Evolutionary conservation across 2,329 filamentous ascomycete species (phyloP).

Genomic region (Fusarium tuaranense): DNA sequence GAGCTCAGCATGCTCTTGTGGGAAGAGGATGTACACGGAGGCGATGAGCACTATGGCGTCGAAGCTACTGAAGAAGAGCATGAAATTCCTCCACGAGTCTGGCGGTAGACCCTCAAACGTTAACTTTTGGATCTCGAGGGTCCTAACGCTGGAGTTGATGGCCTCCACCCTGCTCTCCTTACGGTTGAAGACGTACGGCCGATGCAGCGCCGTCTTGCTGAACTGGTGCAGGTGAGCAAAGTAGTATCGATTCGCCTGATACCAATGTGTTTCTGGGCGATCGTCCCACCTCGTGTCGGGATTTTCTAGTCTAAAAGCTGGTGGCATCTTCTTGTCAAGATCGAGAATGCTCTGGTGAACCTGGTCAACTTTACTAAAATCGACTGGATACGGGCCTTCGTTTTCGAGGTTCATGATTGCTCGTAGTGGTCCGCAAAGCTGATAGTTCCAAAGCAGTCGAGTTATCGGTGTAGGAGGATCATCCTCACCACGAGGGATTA

Average conservation of each 20-base stretch:
- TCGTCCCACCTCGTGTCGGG: slow-evolving; percentile 69
- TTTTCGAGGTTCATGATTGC: slow-evolving; percentile 68
- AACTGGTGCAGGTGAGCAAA: slow-evolving; percentile 64
- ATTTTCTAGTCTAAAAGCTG: slow-evolving; percentile 65
- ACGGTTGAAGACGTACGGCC: slow-evolving; percentile 72
- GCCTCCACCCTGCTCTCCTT: slow-evolving; percentile 65
- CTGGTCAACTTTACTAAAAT: slow-evolving; percentile 65
- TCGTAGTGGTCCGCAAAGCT: slow-evolving; percentile 61
- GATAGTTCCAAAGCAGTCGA: slow-evolving; percentile 62
- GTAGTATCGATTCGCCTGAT: slow-evolving; percentile 59
- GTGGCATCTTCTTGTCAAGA: slow-evolving; percentile 61
- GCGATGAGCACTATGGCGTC: slow-evolving; percentile 72
- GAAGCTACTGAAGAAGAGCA: slow-evolving; percentile 72
- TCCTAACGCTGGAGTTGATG: slow-evolving; percentile 65
- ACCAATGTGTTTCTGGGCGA: slow-evolving; percentile 65
- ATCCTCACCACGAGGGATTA: slow-evolving; percentile 59
- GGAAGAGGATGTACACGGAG: slow-evolving; percentile 71
- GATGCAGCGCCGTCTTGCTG: slow-evolving; percentile 69
- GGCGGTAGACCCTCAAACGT: slow-evolving; percentile 62
- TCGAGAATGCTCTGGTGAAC: slow-evolving; percentile 64
- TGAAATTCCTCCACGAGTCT: slow-evolving; percentile 64
- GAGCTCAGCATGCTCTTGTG: slow-evolving; percentile 64
- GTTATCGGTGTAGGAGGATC: slow-evolving; percentile 70
- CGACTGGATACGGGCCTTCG: slow-evolving; percentile 65
- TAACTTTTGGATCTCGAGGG: slow-evolving; percentile 65